Percentiles rank a stretch among this genome's conserved stretches.
Evolutionary conservation across 768 basidiomycete genomes (phyloP).

Genomic region (Tricholoma hemisulphureum): DNA sequence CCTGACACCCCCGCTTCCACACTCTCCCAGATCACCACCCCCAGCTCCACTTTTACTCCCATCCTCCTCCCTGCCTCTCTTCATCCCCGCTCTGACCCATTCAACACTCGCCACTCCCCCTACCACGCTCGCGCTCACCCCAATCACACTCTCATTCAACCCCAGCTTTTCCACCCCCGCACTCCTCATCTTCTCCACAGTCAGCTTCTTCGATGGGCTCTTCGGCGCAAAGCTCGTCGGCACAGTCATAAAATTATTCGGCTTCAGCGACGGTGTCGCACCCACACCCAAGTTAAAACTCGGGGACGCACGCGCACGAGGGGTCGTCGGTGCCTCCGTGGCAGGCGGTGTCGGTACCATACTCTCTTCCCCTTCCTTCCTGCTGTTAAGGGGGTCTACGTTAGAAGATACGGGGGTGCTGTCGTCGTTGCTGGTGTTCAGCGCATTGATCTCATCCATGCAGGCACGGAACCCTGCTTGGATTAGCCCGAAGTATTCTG

Average conservation of each 20-base stretch:
- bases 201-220: constrained; percentile 27
- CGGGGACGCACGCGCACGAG: constrained; percentile 19
- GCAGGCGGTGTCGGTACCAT: constrained; percentile 32
- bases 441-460: constrained; percentile 24
- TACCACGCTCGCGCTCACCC: not conserved
- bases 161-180: not conserved
- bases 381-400: not conserved
- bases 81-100: not conserved
- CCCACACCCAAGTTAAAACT: constrained; percentile 7
- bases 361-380: not conserved
- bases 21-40: not conserved
- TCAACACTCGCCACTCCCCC: not conserved
- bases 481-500: constrained; percentile 53
- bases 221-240: constrained; percentile 32
- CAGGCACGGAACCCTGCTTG: constrained; percentile 64
- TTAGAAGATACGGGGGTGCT: not conserved
- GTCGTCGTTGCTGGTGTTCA: not conserved
- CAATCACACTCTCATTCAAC: not conserved
- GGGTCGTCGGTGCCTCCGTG: constrained; percentile 38
- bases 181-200: not conserved
- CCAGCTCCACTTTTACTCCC: not conserved
- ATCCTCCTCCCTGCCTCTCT: not conserved
- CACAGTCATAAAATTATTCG: constrained; percentile 51
- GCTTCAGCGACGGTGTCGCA: constrained; percentile 31
- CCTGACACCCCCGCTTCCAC: not conserved